Evolutionary conservation across 805 yeast genomes (phyloP), one percentile per base, ranked within the genome.

Genomic region (Lipomyces starkeyi): DNA sequence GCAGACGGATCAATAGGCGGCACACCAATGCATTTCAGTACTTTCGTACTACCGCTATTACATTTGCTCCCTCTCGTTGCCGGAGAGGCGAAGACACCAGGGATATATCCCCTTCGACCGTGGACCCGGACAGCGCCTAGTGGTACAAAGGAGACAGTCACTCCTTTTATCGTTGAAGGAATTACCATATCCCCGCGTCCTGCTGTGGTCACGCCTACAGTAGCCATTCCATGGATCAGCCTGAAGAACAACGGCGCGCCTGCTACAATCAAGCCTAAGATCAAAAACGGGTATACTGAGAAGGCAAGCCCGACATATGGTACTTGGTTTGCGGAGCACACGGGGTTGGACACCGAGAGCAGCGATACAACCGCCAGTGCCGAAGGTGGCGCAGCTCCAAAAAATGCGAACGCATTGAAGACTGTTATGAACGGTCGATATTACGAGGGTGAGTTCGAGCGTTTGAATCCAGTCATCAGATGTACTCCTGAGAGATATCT

Each of bases 401-500:
- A 37, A 20, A 43, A 25, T 9, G 22, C 55, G 32, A 54, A 60
- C 32, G 3, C 29, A 8, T 1, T n/a, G 49, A 43, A 58, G 37
- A 49, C 53, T 22, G 67, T 65, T 43, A 61, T 64, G 66, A 49
- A 56, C 61, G 64, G 65, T 8, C 55, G 61, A 47, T 68, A 62
- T 34, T 66, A 14, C 58, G 53, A 49, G 17, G 68, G 68, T 55
- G 72, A 69, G 35, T 71, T 71, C 74, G 88, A 87, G 34, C 80
- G 84, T 22, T 81, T 92, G 76, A 90, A 88, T 75, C 97, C 97
- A 0, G 77, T 92, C 60, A 84, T 91, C 75, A 84, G 97, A 79
- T 92, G 97, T 80, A 90, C 93, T 3, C 97, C 97, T 1, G 89
- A 89, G 63, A 79, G 85, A 59, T 92, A 90, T 76, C 83, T 80